Conservation (phyloP, 768 basidiomycete genomes). For the Suillus bovinus region DNA sequence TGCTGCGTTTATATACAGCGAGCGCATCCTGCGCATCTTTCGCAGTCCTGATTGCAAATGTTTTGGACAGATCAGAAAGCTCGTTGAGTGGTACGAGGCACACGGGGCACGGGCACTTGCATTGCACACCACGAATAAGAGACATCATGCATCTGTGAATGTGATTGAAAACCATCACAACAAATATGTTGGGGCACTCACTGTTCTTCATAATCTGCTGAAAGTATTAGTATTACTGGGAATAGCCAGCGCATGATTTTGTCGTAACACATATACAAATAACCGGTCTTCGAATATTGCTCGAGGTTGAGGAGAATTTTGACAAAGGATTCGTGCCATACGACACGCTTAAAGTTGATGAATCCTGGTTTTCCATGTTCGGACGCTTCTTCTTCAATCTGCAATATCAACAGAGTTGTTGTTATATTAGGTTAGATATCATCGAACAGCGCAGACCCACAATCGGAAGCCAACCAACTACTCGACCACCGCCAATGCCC, state of each 20-base stretch:
- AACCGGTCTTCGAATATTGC: slow-evolving; percentile 16
- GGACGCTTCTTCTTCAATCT: background rate
- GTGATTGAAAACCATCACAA: background rate
- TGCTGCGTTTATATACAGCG: background rate
- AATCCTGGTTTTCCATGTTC: slow-evolving; percentile 12
- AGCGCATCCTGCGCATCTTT: background rate
- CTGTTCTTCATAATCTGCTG: slow-evolving; percentile 32
- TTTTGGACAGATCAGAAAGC: slow-evolving; percentile 19
- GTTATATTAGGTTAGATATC: background rate
- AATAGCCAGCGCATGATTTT: slow-evolving; percentile 14
- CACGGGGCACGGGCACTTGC: slow-evolving; percentile 34
- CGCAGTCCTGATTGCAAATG: background rate
- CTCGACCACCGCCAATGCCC: slow-evolving; percentile 16
- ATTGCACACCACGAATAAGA: slow-evolving; percentile 29
- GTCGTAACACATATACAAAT: slow-evolving; percentile 9
- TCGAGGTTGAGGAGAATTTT: slow-evolving; percentile 12
- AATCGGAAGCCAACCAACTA: slow-evolving; percentile 21
- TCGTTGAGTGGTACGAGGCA: slow-evolving; percentile 34
- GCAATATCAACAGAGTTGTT: background rate
- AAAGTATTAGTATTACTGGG: slow-evolving; percentile 23
- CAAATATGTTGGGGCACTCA: slow-evolving; percentile 6
- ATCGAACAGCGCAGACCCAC: background rate
- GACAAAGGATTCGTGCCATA: slow-evolving; percentile 22
- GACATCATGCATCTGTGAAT: slow-evolving; percentile 32
- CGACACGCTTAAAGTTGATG: slow-evolving; percentile 4